These are phyloP conservation scores for Dioscorea cayenensis DNA, from an alignment of 116 monocot genomes.

Conservation along the genomic window DNA sequence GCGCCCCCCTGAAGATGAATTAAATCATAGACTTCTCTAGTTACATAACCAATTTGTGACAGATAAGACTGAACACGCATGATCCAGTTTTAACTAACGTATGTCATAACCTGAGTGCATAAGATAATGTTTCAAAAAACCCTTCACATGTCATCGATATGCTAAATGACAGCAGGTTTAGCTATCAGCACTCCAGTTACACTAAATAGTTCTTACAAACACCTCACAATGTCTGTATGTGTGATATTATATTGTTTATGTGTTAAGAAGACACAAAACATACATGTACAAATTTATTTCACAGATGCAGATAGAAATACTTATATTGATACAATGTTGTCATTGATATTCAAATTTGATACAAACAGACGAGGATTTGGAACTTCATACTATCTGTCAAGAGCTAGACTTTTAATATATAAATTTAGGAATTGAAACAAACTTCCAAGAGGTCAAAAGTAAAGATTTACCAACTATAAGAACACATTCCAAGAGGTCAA, in stretches of 20 bases:
- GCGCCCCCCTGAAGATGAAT: conserved; percentile 41
- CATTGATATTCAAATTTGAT: no score
- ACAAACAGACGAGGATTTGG: no score
- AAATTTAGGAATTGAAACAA: no score
- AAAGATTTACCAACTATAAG: conserved; percentile 31
- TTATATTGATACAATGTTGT: no score
- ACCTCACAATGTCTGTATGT: no score
- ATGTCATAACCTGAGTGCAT: neutral
- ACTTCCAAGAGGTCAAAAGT: neutral
- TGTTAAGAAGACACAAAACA: no score
- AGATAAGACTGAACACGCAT: neutral
- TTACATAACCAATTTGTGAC: neutral
- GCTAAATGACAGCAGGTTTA: no score
- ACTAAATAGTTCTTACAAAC: no score
- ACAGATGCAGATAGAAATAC: no score
- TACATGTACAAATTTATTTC: no score
- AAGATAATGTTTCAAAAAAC: neutral
- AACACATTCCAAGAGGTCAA: neutral
- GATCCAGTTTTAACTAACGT: neutral
- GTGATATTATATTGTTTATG: no score
- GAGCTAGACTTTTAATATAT: neutral
- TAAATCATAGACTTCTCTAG: neutral
- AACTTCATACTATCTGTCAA: neutral
- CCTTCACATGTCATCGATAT: neutral
- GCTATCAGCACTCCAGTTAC: no score